phyloP scores from a whole-genome alignment of 805 yeast genomes.

The Sugiyamaella qingdaonensis region DNA sequence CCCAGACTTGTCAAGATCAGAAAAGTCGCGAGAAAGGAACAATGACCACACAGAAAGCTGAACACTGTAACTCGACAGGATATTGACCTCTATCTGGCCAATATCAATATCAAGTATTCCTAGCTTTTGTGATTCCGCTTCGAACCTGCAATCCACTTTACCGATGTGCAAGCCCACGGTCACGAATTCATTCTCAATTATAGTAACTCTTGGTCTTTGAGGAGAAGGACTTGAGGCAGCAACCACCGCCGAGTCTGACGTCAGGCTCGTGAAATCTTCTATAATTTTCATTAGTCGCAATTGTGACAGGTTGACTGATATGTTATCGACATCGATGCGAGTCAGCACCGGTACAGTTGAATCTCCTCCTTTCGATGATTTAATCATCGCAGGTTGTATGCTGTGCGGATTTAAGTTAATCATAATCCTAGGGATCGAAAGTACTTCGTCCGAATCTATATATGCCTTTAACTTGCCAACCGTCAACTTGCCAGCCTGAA shows the following conservation, averaged over 20 bases:
- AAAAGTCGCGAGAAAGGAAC: constrained; percentile 18
- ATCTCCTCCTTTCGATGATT: neutral
- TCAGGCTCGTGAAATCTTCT: neutral
- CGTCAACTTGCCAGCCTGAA: neutral
- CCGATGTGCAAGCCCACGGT: neutral
- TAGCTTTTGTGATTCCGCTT: neutral
- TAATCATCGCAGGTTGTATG: neutral
- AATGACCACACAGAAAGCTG: constrained; percentile 12
- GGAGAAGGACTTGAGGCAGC: neutral
- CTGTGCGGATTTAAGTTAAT: neutral
- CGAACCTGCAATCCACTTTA: constrained; percentile 9
- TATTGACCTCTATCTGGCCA: constrained; percentile 9
- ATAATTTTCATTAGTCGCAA: neutral
- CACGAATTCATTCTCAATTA: neutral
- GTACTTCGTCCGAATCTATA: neutral
- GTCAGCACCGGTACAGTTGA: neutral
- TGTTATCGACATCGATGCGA: neutral
- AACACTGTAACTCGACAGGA: constrained; percentile 1
- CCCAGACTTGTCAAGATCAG: constrained; percentile 15
- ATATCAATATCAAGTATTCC: constrained; percentile 13
- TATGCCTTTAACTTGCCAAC: neutral
- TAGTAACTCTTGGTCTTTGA: neutral
- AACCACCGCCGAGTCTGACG: neutral
- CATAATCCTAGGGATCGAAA: neutral
- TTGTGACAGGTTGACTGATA: neutral